Evolutionary conservation across 2,329 filamentous ascomycete genomes (phyloP), one percentile per base, ranked within the genome.

Genomic region (Aspergillus ustus): DNA sequence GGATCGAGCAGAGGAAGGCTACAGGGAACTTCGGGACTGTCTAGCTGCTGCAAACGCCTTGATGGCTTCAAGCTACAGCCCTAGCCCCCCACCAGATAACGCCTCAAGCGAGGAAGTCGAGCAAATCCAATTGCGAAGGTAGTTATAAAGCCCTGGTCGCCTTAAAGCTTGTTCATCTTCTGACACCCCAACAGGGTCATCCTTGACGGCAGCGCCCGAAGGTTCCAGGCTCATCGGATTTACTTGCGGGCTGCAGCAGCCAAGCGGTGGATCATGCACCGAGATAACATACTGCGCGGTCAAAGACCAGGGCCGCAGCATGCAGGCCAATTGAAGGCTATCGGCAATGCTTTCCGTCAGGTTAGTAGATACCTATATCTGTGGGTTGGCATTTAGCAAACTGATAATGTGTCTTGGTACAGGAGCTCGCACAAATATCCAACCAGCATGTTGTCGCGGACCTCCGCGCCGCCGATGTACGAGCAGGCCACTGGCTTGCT

Each of bases 191-290:
- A 44, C 19, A 89, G 87, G 52, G 83, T 89, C 51, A 86, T 89
- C 57, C 76, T 83, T 52, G 87, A 89, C 70, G 83, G 85, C 44
- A 83, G 83, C 52, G 81, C 85, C 40, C 82, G 87, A 52, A 83
- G 87, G 4, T 87, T 89, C 73, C 83, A 83, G 70, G 86, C 85
- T 51, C 85, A 89, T 71, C 84, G 83, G 65, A 82, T 85, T 57
- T 88, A 87, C 67, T 79, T 89, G 4, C 82, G 82, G 64, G 84
- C 84, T 15, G 82, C 84, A 2, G 85, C 86, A 20, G 86, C 83
- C 4, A 77, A 83, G 62, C 79, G 86, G 68, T 89, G 87, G 87
- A 79, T 84, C 65, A 84, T 85, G 63, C 75, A 81, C 40, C 80
- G 87, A 29, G 74, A 79, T 34, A 78, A 80, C 57, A 74, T 85